Percentiles rank a stretch among this genome's conserved stretches.
These are phyloP conservation scores for Hymenochaete sp. DNA, from an alignment of 1,284 basidiomycete genomes.

Conservation along the genomic window DNA sequence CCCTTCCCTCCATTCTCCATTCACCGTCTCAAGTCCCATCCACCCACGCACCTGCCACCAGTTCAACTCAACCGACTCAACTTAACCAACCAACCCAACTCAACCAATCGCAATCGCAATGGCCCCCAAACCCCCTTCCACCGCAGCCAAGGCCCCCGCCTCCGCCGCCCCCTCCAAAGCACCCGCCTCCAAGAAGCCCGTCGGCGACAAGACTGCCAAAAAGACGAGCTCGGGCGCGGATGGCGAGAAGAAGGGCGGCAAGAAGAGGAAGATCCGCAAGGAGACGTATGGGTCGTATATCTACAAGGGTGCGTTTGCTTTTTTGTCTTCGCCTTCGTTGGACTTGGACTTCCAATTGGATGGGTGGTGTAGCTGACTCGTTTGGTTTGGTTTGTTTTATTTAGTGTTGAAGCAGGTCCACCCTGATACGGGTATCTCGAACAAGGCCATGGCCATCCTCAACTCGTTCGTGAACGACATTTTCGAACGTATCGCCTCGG, in stretches of 20 bases:
- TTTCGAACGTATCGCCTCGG: conserved; percentile 47
- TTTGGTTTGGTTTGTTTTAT: neutral
- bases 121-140: conserved; percentile 76
- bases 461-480: conserved; percentile 48
- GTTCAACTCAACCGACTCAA: neutral
- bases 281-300: conserved; percentile 94
- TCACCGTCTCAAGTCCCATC: conserved; percentile 6
- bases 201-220: conserved; percentile 69
- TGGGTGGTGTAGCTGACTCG: neutral
- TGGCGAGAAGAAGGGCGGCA: conserved; percentile 71
- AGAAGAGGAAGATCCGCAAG: conserved; percentile 83
- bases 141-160: conserved; percentile 76
- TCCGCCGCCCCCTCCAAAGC: conserved; percentile 63
- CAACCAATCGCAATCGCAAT: conserved; percentile 30
- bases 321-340: neutral
- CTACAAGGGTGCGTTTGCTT: conserved; percentile 65
- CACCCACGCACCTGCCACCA: conserved; percentile 1
- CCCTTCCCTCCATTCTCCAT: conserved; percentile 15
- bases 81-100: neutral
- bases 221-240: conserved; percentile 41
- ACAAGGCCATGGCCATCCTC: conserved; percentile 53
- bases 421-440: conserved; percentile 52
- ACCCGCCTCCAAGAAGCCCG: conserved; percentile 58
- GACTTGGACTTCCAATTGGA: too few relatives aligned
- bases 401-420: conserved; percentile 43